Evolutionary conservation across 176 grass and related monocot genomes (phyloP), one percentile per base, ranked within the genome.

Genomic region (Paspalum notatum): DNA sequence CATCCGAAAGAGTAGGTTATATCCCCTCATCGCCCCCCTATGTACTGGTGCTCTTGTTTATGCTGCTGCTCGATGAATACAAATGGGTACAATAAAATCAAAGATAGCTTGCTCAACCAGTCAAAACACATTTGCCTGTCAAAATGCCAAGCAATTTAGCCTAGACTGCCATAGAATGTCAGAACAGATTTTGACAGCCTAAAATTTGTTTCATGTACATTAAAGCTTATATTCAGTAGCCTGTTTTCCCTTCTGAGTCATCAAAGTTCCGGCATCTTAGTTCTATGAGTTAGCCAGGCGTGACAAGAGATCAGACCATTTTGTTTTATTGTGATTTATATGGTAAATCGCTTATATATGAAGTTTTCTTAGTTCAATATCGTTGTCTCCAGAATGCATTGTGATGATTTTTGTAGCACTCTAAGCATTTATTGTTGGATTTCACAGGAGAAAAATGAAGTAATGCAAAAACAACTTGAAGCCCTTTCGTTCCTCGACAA

Each of bases 401-500:
- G 0, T 5, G 21, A 11, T 40, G 41, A 67, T 75, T 26, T 52
- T 62, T 74, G 1, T 63, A 75, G 44, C 67, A 2, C 39, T 15
- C n/a, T 5, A 15, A 60, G 11, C 27, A 41, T 20, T 21, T 13
- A 14, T 32, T 65, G 5, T 79, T 63, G 18, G 43, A 27, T 86
- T 80, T 32, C 51, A 53, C 66, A 98, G 92, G 90, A 93, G 87
- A 98, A 87, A 75, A 98, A 89, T 60, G 86, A 93, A 62, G 68
- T 88, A 81, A 81, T 98, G 82, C 90, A 95, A 68, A 91, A 91
- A 15, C 96, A 98, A 46, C 90, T 95, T 15, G 86, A 95, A 79
- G 86, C 86, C 41, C 92, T 98, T 81, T 98, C 96, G 43, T 95
- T 98, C 76, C 88, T 98, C 32, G 88, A 86, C 62, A 98, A 91